phyloP scores from a whole-genome alignment of 169 alveolate species.

The Eimeria nieschulzi region DNA sequence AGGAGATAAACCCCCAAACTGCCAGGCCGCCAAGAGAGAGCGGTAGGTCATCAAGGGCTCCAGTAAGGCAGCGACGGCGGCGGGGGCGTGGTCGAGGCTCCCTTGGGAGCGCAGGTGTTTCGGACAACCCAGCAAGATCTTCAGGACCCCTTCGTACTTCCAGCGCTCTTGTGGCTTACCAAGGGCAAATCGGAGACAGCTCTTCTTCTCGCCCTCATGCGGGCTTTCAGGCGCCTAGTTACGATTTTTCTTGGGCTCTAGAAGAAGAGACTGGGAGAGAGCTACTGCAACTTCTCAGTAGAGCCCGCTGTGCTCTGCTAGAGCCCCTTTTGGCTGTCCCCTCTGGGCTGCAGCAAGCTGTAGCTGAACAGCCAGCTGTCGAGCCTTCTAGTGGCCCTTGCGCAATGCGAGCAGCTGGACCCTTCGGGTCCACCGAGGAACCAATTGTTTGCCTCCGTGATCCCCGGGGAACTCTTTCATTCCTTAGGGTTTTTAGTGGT shows the following conservation, averaged over 20 bases:
- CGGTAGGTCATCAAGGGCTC: not conserved
- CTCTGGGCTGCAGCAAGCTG: not conserved
- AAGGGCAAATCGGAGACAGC: not conserved
- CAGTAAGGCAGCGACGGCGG: slow-evolving; percentile 39
- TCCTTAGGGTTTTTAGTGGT: slow-evolving; percentile 53
- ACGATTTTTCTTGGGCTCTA: not conserved
- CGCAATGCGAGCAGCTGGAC: not conserved
- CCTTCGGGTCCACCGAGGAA: slow-evolving; percentile 23
- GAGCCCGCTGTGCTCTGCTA: slow-evolving; percentile 47
- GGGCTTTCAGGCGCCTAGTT: not conserved
- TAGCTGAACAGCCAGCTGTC: not conserved
- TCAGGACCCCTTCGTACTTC: not conserved
- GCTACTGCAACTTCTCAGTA: not conserved
- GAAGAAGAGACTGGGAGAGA: slow-evolving; percentile 35
- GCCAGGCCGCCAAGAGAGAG: not conserved
- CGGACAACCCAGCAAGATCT: not conserved
- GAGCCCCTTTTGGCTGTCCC: slow-evolving; percentile 50
- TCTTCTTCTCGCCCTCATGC: not conserved
- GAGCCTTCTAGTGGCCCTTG: not conserved
- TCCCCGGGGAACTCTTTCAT: slow-evolving; percentile 36
- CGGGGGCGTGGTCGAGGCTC: slow-evolving; percentile 40
- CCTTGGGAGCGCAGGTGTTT: not conserved
- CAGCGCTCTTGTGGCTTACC: not conserved
- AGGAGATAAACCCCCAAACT: not conserved
- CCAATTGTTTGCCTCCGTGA: slow-evolving; percentile 48